phyloP scores from a whole-genome alignment of 495 filamentous ascomycete genomes.

The Penicillium goetzii region DNA sequence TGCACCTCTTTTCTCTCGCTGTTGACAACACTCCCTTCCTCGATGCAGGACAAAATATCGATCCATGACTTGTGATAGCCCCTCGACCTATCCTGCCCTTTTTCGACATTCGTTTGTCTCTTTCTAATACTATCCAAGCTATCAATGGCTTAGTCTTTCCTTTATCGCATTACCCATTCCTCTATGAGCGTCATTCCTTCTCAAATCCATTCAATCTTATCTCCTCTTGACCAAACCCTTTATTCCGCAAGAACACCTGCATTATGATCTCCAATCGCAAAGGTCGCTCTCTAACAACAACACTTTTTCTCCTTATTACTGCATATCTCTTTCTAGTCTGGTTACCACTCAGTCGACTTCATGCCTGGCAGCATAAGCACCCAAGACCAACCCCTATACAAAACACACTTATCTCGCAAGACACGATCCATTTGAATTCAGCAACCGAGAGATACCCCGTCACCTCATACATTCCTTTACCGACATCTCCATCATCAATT shows the following conservation, averaged over 20 bases:
- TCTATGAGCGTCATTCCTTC: slow-evolving; percentile 37
- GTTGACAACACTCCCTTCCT: slow-evolving; percentile 3
- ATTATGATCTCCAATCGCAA: slow-evolving; percentile 38
- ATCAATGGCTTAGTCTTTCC: slow-evolving; percentile 6
- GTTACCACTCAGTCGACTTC: slow-evolving; percentile 35
- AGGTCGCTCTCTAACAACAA: slow-evolving; percentile 26
- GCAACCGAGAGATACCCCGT: slow-evolving; percentile 54
- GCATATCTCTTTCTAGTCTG: slow-evolving; percentile 30
- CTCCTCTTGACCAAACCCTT: neutral
- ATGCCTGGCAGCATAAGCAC: slow-evolving; percentile 14
- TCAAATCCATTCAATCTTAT: neutral
- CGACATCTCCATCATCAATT: slow-evolving; percentile 47
- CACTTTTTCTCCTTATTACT: slow-evolving; percentile 22
- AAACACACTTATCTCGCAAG: slow-evolving; percentile 12
- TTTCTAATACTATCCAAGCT: slow-evolving; percentile 9
- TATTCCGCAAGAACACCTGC: slow-evolving; percentile 26
- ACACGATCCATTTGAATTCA: slow-evolving; percentile 48
- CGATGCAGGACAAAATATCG: neutral
- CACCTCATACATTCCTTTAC: slow-evolving; percentile 50
- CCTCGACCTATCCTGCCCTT: slow-evolving; percentile 14
- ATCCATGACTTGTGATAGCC: slow-evolving; percentile 4
- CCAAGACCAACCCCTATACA: slow-evolving; percentile 21
- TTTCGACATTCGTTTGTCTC: slow-evolving; percentile 13
- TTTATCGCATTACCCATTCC: neutral
- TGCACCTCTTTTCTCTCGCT: slow-evolving; percentile 7